phyloP scores from a whole-genome alignment of 73 alveolate species.

The Durusdinium trenchii region DNA sequence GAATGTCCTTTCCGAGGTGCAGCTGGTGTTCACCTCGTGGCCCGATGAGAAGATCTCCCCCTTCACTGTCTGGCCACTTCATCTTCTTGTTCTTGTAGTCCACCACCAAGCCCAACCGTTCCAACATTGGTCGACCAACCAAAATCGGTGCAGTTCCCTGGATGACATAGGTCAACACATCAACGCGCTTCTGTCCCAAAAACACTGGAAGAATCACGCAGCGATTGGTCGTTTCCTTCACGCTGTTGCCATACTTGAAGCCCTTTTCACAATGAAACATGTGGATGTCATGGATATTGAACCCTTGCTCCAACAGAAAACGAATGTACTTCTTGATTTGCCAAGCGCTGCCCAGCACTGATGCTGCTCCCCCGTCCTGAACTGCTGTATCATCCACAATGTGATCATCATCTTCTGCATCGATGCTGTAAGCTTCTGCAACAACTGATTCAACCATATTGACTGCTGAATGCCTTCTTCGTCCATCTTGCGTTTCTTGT shows the following conservation, averaged over 20 bases:
- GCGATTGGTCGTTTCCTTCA: background rate
- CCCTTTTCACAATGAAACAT: background rate
- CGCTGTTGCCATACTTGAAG: background rate
- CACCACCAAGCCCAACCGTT: slow-evolving; percentile 6
- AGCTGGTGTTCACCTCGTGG: background rate
- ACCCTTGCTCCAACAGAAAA: background rate
- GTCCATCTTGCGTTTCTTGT: background rate
- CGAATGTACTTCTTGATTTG: background rate
- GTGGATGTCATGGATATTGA: background rate
- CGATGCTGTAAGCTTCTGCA: background rate
- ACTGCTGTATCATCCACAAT: background rate
- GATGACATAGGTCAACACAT: background rate
- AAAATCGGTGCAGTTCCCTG: background rate
- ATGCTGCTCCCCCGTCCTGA: slow-evolving; percentile 34
- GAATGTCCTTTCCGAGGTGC: background rate
- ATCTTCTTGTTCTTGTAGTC: background rate
- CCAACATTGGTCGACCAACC: slow-evolving; percentile 30
- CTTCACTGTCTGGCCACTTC: background rate
- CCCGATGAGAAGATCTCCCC: background rate
- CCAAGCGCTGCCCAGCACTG: slow-evolving; percentile 28
- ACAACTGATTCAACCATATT: background rate
- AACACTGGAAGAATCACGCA: background rate
- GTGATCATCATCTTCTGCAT: background rate
- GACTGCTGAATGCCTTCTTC: background rate
- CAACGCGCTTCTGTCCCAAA: background rate